Evolutionary conservation across 768 basidiomycete species (phyloP).

Genomic region (Kwoniella shandongensis): DNA sequence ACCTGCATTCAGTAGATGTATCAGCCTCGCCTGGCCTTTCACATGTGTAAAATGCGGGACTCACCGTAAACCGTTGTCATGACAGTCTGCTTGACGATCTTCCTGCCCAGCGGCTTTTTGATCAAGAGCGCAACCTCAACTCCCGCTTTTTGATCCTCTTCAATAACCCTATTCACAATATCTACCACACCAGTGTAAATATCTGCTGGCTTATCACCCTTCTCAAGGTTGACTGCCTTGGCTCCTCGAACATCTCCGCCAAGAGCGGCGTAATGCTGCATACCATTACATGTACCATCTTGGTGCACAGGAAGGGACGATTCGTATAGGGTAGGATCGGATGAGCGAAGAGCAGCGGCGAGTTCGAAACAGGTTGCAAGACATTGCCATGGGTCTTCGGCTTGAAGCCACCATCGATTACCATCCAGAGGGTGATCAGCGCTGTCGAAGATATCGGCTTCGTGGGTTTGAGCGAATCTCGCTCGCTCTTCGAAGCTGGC

Average conservation of each 20-base stretch:
- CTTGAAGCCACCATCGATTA: constrained; percentile 79
- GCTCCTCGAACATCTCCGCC: constrained; percentile 90
- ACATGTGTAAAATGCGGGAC: neutral
- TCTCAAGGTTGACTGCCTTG: constrained; percentile 83
- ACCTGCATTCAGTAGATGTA: constrained; percentile 4
- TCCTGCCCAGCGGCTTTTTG: constrained; percentile 76
- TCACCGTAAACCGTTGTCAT: constrained; percentile 97
- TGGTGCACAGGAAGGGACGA: constrained; percentile 89
- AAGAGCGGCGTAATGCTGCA: constrained; percentile 97
- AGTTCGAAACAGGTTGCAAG: constrained; percentile 90
- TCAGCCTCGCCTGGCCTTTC: no score
- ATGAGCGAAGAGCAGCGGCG: constrained; percentile 71
- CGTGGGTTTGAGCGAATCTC: constrained; percentile 67
- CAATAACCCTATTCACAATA: constrained; percentile 73
- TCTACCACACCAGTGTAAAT: constrained; percentile 89
- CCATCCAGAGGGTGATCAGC: constrained; percentile 78
- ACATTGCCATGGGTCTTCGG: constrained; percentile 97
- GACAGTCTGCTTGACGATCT: constrained; percentile 98
- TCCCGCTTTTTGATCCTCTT: constrained; percentile 47
- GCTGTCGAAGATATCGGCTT: constrained; percentile 78
- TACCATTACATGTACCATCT: constrained; percentile 96
- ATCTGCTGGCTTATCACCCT: constrained; percentile 82
- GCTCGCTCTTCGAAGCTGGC: constrained; percentile 91
- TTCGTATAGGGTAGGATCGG: constrained; percentile 61
- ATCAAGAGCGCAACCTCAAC: constrained; percentile 63